Conservation (phyloP, 129 eudicot species). For the Flaveria ramosissima region DNA sequence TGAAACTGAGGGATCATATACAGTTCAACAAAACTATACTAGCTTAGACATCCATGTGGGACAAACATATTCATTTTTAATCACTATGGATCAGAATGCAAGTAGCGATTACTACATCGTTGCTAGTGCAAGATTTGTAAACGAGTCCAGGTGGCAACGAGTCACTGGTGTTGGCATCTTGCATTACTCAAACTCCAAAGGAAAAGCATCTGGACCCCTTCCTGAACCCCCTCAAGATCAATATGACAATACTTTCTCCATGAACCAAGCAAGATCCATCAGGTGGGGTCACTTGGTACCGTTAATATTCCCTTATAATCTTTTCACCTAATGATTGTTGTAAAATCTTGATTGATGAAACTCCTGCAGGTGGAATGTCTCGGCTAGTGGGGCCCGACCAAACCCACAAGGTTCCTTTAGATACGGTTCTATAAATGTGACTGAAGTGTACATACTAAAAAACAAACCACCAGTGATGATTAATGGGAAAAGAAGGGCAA, state of each 20-base stretch:
- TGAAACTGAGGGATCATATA: conserved; percentile 84
- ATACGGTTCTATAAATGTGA: conserved; percentile 56
- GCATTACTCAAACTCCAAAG: conserved; percentile 52
- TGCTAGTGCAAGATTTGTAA: conserved; percentile 56
- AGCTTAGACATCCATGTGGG: conserved; percentile 57
- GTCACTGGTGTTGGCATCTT: conserved; percentile 46
- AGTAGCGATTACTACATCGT: conserved; percentile 52
- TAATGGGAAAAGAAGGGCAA: conserved; percentile 49
- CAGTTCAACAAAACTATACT: conserved; percentile 84
- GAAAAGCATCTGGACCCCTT: conserved; percentile 54
- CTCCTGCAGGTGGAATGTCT: conserved; percentile 44
- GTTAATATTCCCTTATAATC: not conserved
- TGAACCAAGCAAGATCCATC: conserved; percentile 76
- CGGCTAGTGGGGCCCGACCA: conserved; percentile 69
- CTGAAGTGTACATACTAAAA: conserved; percentile 46
- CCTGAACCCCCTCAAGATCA: conserved; percentile 51
- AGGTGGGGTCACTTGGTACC: conserved; percentile 45
- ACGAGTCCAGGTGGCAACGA: conserved; percentile 42
- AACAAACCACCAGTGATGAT: conserved; percentile 47
- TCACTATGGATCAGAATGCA: conserved; percentile 56
- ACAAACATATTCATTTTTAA: conserved; percentile 49
- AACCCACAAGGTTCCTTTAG: conserved; percentile 64
- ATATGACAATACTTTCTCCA: conserved; percentile 35
- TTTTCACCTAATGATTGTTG: not conserved
- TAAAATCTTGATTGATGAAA: conserved; percentile 6